Evolutionary conservation across 805 yeast species (phyloP).

Genomic region (Teunomyces gatunensis): DNA sequence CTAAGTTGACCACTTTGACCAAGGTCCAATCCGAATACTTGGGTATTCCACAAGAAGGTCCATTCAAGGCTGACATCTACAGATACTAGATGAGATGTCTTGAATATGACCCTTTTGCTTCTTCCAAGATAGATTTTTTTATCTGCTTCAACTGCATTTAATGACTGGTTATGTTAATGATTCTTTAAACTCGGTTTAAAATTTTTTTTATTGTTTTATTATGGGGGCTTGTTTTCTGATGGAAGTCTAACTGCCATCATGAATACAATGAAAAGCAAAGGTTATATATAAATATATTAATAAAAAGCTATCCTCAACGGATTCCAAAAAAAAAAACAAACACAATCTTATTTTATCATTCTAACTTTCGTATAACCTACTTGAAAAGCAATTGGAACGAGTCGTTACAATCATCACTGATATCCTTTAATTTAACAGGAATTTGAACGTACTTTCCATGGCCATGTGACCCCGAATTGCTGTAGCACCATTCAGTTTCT

Average conservation of each 20-base stretch:
- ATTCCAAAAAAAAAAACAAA: conserved; percentile 17
- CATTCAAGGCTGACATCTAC: conserved; percentile 97
- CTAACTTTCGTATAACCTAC: background rate
- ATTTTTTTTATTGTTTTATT: conserved; percentile 13
- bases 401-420: conserved; percentile 12
- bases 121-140: conserved; percentile 10
- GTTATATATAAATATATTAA: conserved; percentile 16
- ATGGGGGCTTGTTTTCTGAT: conserved; percentile 14
- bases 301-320: conserved; percentile 42
- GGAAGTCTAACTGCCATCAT: background rate
- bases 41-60: conserved; percentile 89
- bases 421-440: conserved; percentile 20
- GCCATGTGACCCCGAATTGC: conserved; percentile 14
- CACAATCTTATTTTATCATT: no score
- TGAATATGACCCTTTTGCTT: conserved; percentile 4
- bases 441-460: conserved; percentile 21
- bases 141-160: conserved; percentile 49
- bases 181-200: conserved; percentile 13
- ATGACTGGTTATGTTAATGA: conserved; percentile 21
- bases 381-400: conserved; percentile 10
- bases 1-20: conserved; percentile 73
- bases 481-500: conserved; percentile 53
- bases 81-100: conserved; percentile 63
- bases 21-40: conserved; percentile 89
- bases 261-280: conserved; percentile 8